phyloP scores from a whole-genome alignment of 2,329 filamentous ascomycete genomes.

The Talaromyces funiculosus region DNA sequence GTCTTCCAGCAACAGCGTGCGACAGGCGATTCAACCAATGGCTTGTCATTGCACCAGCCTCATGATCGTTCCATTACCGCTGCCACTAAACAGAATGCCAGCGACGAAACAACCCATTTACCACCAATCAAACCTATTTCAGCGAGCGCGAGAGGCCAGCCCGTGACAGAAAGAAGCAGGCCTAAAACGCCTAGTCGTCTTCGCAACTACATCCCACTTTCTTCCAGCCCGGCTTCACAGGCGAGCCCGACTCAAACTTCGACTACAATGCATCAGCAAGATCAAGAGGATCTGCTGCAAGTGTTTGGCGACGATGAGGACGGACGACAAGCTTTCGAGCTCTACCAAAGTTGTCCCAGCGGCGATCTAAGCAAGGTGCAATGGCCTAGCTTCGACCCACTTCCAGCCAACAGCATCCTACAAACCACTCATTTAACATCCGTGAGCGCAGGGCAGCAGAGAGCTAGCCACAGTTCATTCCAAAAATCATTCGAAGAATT shows the following conservation, averaged over 20 bases:
- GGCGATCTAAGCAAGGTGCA: constrained; percentile 14
- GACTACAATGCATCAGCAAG: not conserved
- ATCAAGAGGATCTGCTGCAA: constrained; percentile 1
- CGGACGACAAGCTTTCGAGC: constrained; percentile 10
- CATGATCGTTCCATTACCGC: not conserved
- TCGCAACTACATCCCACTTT: constrained; percentile 27
- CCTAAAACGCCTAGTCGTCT: constrained; percentile 40
- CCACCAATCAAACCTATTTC: constrained; percentile 9
- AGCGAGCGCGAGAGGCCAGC: not conserved
- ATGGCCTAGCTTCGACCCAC: constrained; percentile 10
- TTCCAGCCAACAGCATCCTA: not conserved
- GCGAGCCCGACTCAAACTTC: not conserved
- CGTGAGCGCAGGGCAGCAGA: not conserved
- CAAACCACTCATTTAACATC: not conserved
- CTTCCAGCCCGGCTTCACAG: constrained; percentile 10
- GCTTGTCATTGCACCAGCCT: not conserved
- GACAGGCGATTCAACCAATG: not conserved
- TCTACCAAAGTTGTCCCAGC: constrained; percentile 14
- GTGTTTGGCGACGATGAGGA: constrained; percentile 14
- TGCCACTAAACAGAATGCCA: not conserved
- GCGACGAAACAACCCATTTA: not conserved
- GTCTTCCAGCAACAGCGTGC: not conserved
- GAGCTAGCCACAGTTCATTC: not conserved
- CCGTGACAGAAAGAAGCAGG: constrained; percentile 23
- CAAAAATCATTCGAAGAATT: not conserved